Evolutionary conservation across 306 rosid genomes (phyloP), one percentile per base, ranked within the genome.

Genomic region (Rosa chinensis): DNA sequence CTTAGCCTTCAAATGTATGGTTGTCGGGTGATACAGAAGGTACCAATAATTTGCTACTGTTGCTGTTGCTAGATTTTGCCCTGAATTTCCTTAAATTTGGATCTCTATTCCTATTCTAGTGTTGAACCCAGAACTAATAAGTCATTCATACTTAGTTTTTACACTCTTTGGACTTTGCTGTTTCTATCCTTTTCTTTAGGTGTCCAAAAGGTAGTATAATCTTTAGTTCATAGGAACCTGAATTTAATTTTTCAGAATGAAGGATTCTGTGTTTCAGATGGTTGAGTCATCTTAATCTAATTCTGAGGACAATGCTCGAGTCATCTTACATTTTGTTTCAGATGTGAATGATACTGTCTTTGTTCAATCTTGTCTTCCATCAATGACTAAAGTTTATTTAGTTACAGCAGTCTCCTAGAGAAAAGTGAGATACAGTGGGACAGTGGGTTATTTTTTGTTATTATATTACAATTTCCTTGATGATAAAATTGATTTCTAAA

Each of bases 1-100:
- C 94, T 93, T 42, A 88, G 98, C 89, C 99, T 95, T 89, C 99
- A 95, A 81, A 95, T 95, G 99, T 93, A 95, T 87, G 99, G 99
- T 72, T 95, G 99, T 52, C 90, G 99, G 8, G 98, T 95, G 78
- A 95, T 95, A 81, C 99, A 95, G 82, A 95, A 95, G 98, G 99
- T 92, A 91, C 50, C 55, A 62, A 37, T 66, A 58, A 18, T 69
- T 50, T 85, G 5, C 56, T n/a, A 52, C 35, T 61, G 42, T 42
- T 78, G 49, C 40, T 52, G 14, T 73, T 53, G 13, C 76, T 79
- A 14, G 47, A 8, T 66, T 23, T 18, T 80, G 59, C 18, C 67
- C 14, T 32, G 47, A 4, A 47, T 5, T 74, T 47, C 12, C 45
- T 74, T 16, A 28, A 32, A n/a, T 73, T 12, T 79, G 80, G 72